Conservation (phyloP, 768 basidiomycete species). For the Lenzites betulinus region DNA sequence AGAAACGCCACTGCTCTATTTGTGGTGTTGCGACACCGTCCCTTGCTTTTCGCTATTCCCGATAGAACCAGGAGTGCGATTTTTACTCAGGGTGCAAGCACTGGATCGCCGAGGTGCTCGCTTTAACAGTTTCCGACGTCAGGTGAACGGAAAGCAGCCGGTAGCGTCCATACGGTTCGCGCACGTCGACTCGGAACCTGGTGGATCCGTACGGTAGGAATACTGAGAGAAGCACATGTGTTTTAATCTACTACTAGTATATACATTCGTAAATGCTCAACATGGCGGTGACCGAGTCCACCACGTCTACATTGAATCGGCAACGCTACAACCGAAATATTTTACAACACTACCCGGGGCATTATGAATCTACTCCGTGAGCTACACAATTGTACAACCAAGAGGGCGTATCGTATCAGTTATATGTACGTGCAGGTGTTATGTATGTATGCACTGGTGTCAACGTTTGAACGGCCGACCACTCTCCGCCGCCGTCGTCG, state of each 20-base stretch:
- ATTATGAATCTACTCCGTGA: background rate
- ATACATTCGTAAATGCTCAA: conserved; percentile 4
- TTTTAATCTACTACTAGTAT: background rate
- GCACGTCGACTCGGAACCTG: too few species aligned
- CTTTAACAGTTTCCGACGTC: too few species aligned
- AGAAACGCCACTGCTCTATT: too few species aligned
- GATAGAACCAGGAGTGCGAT: too few species aligned
- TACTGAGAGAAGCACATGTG: conserved; percentile 1
- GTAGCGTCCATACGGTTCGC: too few species aligned
- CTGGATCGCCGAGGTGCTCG: too few species aligned
- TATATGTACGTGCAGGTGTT: background rate
- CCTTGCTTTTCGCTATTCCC: too few species aligned
- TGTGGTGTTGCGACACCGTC: too few species aligned
- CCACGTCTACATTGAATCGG: conserved; percentile 1
- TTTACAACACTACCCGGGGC: conserved; percentile 1
- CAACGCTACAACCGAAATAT: background rate
- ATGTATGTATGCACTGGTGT: conserved; percentile 9
- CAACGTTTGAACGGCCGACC: too few species aligned
- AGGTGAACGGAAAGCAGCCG: too few species aligned
- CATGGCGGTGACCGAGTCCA: background rate
- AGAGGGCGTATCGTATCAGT: background rate
- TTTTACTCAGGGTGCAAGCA: too few species aligned
- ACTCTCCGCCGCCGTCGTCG: background rate
- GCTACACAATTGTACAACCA: conserved; percentile 1
- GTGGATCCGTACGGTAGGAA: too few species aligned